Conservation (phyloP, 164 flowering plant genomes). For the Umbilicus rupestris region DNA sequence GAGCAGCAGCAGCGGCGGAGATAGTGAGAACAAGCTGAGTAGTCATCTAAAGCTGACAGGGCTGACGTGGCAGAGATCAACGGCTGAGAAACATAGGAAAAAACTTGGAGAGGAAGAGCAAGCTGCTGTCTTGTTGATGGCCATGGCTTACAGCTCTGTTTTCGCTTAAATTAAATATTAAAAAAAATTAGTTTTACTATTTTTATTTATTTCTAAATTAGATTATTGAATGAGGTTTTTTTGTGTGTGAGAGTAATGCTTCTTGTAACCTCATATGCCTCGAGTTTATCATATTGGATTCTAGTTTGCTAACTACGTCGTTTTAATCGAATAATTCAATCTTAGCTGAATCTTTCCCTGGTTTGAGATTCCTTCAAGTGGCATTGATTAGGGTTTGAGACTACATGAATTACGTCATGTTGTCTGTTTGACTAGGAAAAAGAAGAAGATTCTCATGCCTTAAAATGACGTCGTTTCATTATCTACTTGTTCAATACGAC, state of each 20-base stretch:
- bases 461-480: no score
- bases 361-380: no score
- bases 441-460: no score
- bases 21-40: constrained; percentile 26
- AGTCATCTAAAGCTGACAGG: constrained; percentile 26
- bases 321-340: no score
- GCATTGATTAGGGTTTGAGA: no score
- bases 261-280: background rate
- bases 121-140: constrained; percentile 67
- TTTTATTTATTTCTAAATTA: no score
- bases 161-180: constrained; percentile 21
- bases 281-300: no score
- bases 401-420: no score
- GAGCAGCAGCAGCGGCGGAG: constrained; percentile 10
- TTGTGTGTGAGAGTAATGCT: background rate
- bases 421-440: no score
- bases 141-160: constrained; percentile 59
- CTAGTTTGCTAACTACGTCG: no score
- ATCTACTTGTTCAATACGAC: no score
- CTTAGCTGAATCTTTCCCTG: no score
- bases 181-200: background rate
- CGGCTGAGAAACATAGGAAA: constrained; percentile 29
- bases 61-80: constrained; percentile 31
- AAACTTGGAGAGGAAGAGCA: constrained; percentile 57
- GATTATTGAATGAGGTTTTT: background rate